These are phyloP conservation scores for Alloascoidea africana DNA, from an alignment of 805 yeast genomes.

Conservation along the genomic window DNA sequence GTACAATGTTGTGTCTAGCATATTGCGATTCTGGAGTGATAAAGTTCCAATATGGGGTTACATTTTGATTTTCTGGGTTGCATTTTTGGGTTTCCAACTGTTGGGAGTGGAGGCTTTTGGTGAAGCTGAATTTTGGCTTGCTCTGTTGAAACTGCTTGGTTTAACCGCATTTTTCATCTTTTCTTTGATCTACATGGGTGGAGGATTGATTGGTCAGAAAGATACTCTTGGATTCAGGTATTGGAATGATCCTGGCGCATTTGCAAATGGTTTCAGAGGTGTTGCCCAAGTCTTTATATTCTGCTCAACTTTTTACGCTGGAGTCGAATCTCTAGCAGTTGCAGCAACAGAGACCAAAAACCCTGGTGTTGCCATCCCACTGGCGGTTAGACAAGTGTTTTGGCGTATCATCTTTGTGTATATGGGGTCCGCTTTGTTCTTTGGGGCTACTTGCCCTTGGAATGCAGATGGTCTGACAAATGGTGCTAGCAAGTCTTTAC, in stretches of 20 bases:
- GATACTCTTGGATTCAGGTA: constrained; percentile 33
- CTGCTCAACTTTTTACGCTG: constrained; percentile 45
- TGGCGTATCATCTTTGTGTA: constrained; percentile 27
- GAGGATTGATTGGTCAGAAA: constrained; percentile 35
- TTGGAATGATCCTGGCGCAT: constrained; percentile 29
- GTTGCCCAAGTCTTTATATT: constrained; percentile 41
- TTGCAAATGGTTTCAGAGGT: constrained; percentile 2
- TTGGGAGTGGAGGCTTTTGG: constrained; percentile 41
- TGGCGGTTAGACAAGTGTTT: constrained; percentile 31
- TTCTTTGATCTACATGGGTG: constrained; percentile 38
- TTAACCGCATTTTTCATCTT: constrained; percentile 40
- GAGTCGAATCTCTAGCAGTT: constrained; percentile 31
- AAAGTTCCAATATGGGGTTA: constrained; percentile 30
- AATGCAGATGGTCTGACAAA: constrained; percentile 24
- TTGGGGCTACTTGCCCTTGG: constrained; percentile 35
- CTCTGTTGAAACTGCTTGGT: constrained; percentile 39
- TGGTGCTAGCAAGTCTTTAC: constrained; percentile 23
- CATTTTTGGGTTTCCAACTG: constrained; percentile 28
- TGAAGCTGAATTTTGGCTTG: constrained; percentile 48
- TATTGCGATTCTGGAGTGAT: constrained; percentile 30
- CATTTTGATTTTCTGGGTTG: constrained; percentile 35
- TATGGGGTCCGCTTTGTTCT: constrained; percentile 29
- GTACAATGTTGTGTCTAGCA: constrained; percentile 29
- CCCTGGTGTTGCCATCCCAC: constrained; percentile 33
- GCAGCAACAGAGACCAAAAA: constrained; percentile 35